phyloP scores from a whole-genome alignment of 495 filamentous ascomycete species.

The Melanomma pulvis-pyrius region DNA sequence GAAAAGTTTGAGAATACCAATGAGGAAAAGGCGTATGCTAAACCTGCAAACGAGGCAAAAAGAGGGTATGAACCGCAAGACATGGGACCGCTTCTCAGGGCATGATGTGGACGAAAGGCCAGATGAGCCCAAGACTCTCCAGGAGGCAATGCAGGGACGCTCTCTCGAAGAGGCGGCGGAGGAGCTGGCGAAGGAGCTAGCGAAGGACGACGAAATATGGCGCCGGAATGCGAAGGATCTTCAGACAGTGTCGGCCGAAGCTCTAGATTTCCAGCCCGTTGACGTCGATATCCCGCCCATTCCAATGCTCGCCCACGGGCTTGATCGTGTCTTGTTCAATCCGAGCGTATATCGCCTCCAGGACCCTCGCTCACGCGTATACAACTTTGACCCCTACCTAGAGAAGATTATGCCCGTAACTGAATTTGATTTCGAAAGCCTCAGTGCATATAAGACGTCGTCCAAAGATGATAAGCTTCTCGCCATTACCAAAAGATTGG shows the following conservation, averaged over 20 bases:
- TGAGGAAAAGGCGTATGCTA: too few relatives aligned
- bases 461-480: slow-evolving; percentile 76
- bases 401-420: slow-evolving; percentile 85
- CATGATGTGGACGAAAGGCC: not conserved
- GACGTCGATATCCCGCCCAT: slow-evolving; percentile 61
- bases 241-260: slow-evolving; percentile 14
- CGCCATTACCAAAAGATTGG: slow-evolving; percentile 61
- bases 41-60: too few relatives aligned
- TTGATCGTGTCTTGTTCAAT: slow-evolving; percentile 93
- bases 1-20: too few relatives aligned
- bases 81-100: not conserved
- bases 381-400: slow-evolving; percentile 94
- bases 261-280: slow-evolving; percentile 49
- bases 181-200: not conserved
- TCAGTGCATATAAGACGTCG: slow-evolving; percentile 85
- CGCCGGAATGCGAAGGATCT: not conserved
- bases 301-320: slow-evolving; percentile 71
- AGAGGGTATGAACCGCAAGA: too few relatives aligned
- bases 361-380: slow-evolving; percentile 84
- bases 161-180: not conserved
- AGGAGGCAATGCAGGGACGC: slow-evolving; percentile 10
- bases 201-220: not conserved
- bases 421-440: slow-evolving; percentile 87
- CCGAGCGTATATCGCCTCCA: slow-evolving; percentile 90
- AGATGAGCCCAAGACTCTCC: slow-evolving; percentile 2